Percentiles rank a stretch among this genome's conserved stretches.
These are phyloP conservation scores for Plectranthus barbatus DNA, from an alignment of 257 asterid species.

Conservation along the genomic window DNA sequence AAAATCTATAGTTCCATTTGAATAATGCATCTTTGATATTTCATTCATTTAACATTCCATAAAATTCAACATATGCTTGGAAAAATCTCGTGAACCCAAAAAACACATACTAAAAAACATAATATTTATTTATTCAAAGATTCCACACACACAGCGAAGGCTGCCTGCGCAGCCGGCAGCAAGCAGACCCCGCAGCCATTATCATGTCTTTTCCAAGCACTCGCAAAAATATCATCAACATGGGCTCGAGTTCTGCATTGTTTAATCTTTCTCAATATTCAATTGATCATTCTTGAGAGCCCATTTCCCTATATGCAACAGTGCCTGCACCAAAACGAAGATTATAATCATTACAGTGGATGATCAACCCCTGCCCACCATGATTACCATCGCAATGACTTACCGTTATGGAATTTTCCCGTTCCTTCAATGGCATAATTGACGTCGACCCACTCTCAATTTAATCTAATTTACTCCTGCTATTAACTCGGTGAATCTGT, in stretches of 20 bases:
- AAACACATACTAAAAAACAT: not conserved
- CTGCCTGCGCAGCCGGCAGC: not conserved
- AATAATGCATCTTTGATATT: not conserved
- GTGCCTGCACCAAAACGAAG: not conserved
- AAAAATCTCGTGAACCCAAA: not conserved
- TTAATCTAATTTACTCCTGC: not conserved
- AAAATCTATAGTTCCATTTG: not conserved
- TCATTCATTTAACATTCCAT: not conserved
- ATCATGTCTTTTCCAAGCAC: not conserved
- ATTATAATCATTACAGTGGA: not conserved
- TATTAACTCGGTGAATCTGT: conserved; percentile 17
- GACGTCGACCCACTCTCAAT: conserved; percentile 12
- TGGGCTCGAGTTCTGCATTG: no score
- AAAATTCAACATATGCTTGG: not conserved
- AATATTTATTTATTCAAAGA: not conserved
- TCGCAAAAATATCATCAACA: no score
- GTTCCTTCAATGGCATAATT: conserved; percentile 21
- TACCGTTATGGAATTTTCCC: conserved; percentile 1
- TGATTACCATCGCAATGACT: conserved; percentile 3
- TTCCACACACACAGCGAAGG: not conserved
- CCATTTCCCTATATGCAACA: not conserved
- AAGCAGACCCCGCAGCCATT: not conserved
- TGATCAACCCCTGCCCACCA: conserved; percentile 11
- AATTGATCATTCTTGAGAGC: not conserved
- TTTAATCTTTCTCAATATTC: not conserved